Evolutionary conservation across 2,329 filamentous ascomycete genomes (phyloP), one percentile per base, ranked within the genome.

Genomic region (Xylariaceae sp.): DNA sequence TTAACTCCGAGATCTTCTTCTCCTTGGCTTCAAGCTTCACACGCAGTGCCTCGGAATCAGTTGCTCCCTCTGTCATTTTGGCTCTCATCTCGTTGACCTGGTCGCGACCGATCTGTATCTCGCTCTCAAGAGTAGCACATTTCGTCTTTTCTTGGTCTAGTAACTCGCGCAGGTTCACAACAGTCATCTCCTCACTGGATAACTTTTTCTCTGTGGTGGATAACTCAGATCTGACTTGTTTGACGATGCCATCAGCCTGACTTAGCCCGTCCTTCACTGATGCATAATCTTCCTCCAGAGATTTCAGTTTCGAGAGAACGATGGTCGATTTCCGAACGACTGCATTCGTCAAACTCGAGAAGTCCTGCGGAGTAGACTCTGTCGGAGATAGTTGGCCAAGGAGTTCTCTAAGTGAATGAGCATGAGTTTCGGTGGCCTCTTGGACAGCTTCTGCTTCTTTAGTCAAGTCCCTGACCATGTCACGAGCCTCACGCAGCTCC

Each of bases 61-160:
- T 92, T 73, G 94, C 90, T 13, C 90, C 92, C 64, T 92, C 88
- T 1, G 88, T 85, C 69, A 96, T 87, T 71, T 88, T 88, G 13
- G 79, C 77, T 58, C 89, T 84, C 18, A 96, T 76, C 34, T 82
- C 78, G 59, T 81, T 82, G 18, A 96, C 79, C 66, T 94, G 88
- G 11, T 81, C 77, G 45, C 89, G 85, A 61, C 88, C 85, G 58
- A 89, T 85, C 1, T 81, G 78, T 2, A 86, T 72, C 67, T 87
- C 83, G 34, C 69, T 72, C 66, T 87, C 83, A 0, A 87, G 73
- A 2, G 81, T 79, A n/a, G 70, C 61, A 2, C 79, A 77, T 67
- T 78, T 82, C 13, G 83, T 82, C 67, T 79, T 79, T 64, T 84
- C 81, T 56, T 79, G 78, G 0, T 78, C 74, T 7, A 85, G 66